Percentiles rank a stretch among this genome's conserved stretches.
Evolutionary conservation across 345 rosid species (phyloP).

Genomic region (Eutrema japonicum): DNA sequence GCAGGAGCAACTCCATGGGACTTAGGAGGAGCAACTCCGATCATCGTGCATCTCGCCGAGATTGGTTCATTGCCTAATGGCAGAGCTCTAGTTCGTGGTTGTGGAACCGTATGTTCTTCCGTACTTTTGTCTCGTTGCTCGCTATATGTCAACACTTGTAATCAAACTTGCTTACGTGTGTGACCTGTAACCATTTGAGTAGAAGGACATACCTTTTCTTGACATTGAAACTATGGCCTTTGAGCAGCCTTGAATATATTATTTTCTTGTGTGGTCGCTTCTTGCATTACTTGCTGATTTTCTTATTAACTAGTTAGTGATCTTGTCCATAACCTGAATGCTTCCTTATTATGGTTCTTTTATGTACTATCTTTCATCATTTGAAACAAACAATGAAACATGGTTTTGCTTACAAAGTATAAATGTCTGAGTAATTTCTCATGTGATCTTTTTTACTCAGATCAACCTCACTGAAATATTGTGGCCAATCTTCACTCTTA

Average conservation of each 20-base stretch:
- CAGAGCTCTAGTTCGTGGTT: slow-evolving; percentile 79
- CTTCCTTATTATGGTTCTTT: neutral
- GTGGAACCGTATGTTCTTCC: slow-evolving; percentile 68
- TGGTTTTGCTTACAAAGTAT: too few relatives aligned
- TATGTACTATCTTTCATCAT: neutral
- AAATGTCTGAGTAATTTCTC: too few relatives aligned
- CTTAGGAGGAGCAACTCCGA: slow-evolving; percentile 72
- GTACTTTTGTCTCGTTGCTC: neutral
- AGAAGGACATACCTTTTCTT: neutral
- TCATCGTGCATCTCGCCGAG: slow-evolving; percentile 58
- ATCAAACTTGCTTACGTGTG: neutral
- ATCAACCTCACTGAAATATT: too few relatives aligned
- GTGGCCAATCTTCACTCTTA: too few relatives aligned
- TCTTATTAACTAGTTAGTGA: neutral
- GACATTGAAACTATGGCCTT: neutral
- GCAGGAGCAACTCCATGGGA: slow-evolving; percentile 81
- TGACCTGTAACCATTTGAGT: neutral
- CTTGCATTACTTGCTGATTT: neutral
- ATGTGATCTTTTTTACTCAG: too few relatives aligned
- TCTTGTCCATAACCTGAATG: neutral
- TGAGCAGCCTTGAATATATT: neutral
- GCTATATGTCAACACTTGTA: slow-evolving; percentile 4
- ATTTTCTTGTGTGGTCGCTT: slow-evolving; percentile 1
- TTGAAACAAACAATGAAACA: slow-evolving; percentile 1
- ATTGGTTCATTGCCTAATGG: slow-evolving; percentile 75